A percentile compares a stretch with the other conserved stretches of the same genome.
These are phyloP conservation scores for Aspergillus awamori DNA, from an alignment of 2,329 filamentous ascomycete genomes.

Conservation along the genomic window DNA sequence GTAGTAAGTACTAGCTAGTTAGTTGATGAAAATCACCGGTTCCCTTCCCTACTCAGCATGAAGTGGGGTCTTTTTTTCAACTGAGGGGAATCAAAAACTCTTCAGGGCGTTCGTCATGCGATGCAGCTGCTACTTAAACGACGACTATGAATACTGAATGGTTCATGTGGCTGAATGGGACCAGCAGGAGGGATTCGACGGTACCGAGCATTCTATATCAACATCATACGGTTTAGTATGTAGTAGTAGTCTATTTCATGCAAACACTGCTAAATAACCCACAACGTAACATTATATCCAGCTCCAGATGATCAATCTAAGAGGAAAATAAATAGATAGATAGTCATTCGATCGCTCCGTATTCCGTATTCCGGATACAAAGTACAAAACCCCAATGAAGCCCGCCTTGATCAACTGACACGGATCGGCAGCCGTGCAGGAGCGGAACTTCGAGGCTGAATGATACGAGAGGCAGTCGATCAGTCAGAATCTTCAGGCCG, in stretches of 20 bases:
- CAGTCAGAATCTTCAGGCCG: slow-evolving; percentile 1
- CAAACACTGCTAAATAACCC: too few relatives aligned
- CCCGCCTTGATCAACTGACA: slow-evolving; percentile 2
- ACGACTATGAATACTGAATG: background rate
- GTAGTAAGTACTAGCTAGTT: background rate
- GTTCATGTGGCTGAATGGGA: background rate
- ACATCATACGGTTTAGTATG: too few relatives aligned
- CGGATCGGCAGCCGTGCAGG: slow-evolving; percentile 7
- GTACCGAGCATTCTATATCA: background rate
- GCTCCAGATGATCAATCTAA: background rate
- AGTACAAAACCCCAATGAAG: too few relatives aligned
- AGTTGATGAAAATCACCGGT: background rate
- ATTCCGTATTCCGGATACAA: too few relatives aligned
- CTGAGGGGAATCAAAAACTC: background rate
- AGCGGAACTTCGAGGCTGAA: background rate
- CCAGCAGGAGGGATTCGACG: background rate
- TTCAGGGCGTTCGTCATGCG: background rate
- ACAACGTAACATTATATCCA: background rate
- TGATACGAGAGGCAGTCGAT: slow-evolving; percentile 11
- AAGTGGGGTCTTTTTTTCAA: background rate
- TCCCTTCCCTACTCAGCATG: background rate
- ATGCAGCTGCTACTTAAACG: background rate
- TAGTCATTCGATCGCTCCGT: background rate
- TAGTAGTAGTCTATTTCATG: too few relatives aligned
- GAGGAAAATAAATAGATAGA: background rate